Percentiles rank a stretch among this genome's conserved stretches.
phyloP scores from a whole-genome alignment of 1,139 yeast genomes.

The Sugiyamaella pinicola region DNA sequence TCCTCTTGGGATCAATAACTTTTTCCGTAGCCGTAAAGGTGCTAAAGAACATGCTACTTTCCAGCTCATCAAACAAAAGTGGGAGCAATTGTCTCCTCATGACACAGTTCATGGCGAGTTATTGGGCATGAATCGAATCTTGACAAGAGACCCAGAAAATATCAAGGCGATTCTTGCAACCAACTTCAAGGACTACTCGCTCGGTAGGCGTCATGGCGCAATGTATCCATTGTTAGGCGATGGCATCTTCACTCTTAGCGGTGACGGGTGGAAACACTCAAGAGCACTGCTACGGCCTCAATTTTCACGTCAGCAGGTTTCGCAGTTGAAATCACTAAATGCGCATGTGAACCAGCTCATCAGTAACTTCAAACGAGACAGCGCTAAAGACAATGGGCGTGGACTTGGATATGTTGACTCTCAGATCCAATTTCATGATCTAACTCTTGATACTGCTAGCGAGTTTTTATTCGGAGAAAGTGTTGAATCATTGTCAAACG shows the following conservation, averaged over 20 bases:
- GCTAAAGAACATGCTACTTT: conserved; percentile 12
- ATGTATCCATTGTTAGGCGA: conserved; percentile 54
- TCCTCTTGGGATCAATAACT: conserved; percentile 26
- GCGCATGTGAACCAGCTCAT: conserved; percentile 26
- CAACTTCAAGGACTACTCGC: conserved; percentile 53
- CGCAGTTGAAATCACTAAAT: conserved; percentile 52
- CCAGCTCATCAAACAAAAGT: conserved; percentile 8
- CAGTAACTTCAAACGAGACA: conserved; percentile 16
- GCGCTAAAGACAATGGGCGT: conserved; percentile 17
- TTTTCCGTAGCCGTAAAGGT: conserved; percentile 10
- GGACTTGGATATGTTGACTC: conserved; percentile 44
- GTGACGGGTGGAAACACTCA: conserved; percentile 59
- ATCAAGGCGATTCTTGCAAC: conserved; percentile 32
- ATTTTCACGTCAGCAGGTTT: conserved; percentile 57
- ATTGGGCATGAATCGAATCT: conserved; percentile 28
- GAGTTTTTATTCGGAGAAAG: conserved; percentile 62
- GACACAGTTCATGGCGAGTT: conserved; percentile 22
- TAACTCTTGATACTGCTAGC: conserved; percentile 61
- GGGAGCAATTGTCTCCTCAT: not conserved
- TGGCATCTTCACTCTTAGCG: conserved; percentile 60
- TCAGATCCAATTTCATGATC: conserved; percentile 52
- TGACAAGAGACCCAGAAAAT: conserved; percentile 53
- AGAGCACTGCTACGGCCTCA: conserved; percentile 61
- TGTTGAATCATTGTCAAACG: conserved; percentile 45
- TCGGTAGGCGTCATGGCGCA: conserved; percentile 50